Base-by-base conservation (phyloP, 169 alveolate genomes). In the Eimeria tenella region DNA sequence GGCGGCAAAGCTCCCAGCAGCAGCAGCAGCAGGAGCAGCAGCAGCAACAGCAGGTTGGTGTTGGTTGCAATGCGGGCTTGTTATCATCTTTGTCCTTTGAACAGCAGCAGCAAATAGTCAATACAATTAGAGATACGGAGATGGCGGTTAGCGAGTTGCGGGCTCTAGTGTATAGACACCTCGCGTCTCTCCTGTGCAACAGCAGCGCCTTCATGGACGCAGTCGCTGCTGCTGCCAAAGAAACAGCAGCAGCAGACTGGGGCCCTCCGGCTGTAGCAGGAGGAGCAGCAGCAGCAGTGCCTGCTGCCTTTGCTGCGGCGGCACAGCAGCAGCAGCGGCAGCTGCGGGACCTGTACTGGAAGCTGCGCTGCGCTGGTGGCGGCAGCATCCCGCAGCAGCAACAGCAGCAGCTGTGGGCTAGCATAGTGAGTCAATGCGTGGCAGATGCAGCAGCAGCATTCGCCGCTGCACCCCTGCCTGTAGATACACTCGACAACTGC, bases 301-400 rank as follows among this genome's bases (percentile, higher is more conserved):
- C 89, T 17, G 53, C 55, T n/a, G 52, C 53, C 15, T 52, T 17
- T 8, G 89, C 68, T 21, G 71, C 73, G n/a, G 93, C 83, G 13
- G 63, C 65, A 23, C 81, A 52, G 71, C 62, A 55, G 75, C 84
- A 86, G 65, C 31, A 58, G 23, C 60, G 70, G 65, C 71, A 31
- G 82, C 56, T 86, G 83, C 71, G 56, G 31, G 93, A 86, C 70
- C 31, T 86, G 49, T 42, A 17, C 68, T 52, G 93, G 93, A 63
- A 50, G 93, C 62, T 86, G 65, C 93, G 93, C 56, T 86, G 83
- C 21, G 93, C 93, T n/a, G 93, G 84, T 0, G 68, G 93, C 70
- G 93, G 93, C 81, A 65, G 62, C 81, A 86, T 86, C 70, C 42
- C 84, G 4, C 42, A 31, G 23, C 31, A 6, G 13, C 17, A 52